phyloP scores from a whole-genome alignment of 805 yeast species.

The Priceomyces fermenticarens region DNA sequence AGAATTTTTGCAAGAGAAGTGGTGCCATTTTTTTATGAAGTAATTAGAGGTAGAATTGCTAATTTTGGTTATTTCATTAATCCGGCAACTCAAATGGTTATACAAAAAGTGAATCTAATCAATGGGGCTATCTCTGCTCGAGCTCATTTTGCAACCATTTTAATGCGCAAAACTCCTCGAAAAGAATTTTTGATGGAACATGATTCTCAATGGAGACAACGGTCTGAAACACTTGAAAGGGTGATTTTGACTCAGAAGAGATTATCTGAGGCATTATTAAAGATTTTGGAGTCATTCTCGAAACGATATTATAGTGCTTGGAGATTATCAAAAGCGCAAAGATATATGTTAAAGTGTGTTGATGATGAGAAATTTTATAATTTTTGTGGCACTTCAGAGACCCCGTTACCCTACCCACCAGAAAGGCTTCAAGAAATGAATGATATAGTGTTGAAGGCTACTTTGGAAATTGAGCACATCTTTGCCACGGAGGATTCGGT shows the following conservation, averaged over 20 bases:
- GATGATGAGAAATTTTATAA: background rate
- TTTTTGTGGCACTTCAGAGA: background rate
- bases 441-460: background rate
- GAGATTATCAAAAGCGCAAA: conserved; percentile 58
- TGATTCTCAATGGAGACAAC: background rate
- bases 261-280: background rate
- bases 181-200: background rate
- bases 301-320: conserved; percentile 60
- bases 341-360: background rate
- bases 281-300: conserved; percentile 39
- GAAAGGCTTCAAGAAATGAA: background rate
- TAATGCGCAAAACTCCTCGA: background rate
- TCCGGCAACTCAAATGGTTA: conserved; percentile 29
- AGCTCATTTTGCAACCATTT: background rate
- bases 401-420: background rate
- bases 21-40: conserved; percentile 12
- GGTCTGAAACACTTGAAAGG: background rate
- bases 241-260: background rate
- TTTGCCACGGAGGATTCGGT: background rate
- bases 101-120: conserved; percentile 37
- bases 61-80: conserved; percentile 27
- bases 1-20: background rate
- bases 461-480: background rate
- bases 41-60: conserved; percentile 6
- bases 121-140: conserved; percentile 6